A percentile compares a stretch with the other conserved stretches of the same genome.
phyloP scores from a whole-genome alignment of 345 rosid genomes.

The Aquilaria malaccensis region DNA sequence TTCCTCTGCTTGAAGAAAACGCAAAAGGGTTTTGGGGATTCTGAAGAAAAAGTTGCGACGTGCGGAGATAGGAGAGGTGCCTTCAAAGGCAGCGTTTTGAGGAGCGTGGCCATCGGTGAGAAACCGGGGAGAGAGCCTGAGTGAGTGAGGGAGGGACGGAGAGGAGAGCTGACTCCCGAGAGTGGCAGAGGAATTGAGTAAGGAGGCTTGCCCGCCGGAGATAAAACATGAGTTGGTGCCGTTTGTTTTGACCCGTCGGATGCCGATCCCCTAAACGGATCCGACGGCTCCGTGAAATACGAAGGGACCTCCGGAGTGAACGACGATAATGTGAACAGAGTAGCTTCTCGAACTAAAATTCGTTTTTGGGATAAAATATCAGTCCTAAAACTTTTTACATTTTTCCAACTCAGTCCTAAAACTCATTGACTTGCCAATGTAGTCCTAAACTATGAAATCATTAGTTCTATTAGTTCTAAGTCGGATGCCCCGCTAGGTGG shows the following conservation, averaged over 20 bases:
- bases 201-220: background rate
- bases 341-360: too few relatives aligned
- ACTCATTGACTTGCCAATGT: too few relatives aligned
- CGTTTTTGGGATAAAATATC: too few relatives aligned
- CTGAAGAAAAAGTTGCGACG: conserved; percentile 14
- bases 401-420: too few relatives aligned
- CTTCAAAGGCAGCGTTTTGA: conserved; percentile 48
- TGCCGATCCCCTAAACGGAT: background rate
- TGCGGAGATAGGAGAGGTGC: conserved; percentile 25
- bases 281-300: background rate
- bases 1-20: conserved; percentile 36
- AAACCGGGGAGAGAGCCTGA: conserved; percentile 16
- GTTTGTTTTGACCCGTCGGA: conserved; percentile 15
- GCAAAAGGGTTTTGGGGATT: conserved; percentile 24
- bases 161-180: background rate
- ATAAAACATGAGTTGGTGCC: background rate
- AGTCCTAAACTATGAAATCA: too few relatives aligned
- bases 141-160: conserved; percentile 1
- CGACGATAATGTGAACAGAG: too few relatives aligned
- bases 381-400: too few relatives aligned
- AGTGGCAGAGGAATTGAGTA: background rate
- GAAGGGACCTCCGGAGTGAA: background rate
- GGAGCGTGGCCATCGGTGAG: conserved; percentile 56
- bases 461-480: too few relatives aligned
- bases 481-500: too few relatives aligned